Conservation (phyloP, 495 filamentous ascomycete species). For the Massariosphaeria phaeospora region DNA sequence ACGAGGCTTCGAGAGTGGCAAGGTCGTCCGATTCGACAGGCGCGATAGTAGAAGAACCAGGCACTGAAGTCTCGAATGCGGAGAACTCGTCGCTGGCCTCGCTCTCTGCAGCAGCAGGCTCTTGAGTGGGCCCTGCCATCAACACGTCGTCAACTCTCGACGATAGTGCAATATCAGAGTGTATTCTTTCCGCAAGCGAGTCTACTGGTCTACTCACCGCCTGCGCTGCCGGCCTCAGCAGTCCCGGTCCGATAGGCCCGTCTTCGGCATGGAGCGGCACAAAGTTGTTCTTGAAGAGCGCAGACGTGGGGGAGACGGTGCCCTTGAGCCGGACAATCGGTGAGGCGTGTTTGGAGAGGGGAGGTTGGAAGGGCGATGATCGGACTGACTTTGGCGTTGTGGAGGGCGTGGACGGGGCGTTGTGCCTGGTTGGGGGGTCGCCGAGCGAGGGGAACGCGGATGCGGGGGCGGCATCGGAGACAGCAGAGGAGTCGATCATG, state of each 20-base stretch:
- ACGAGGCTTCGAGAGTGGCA: constrained; percentile 4
- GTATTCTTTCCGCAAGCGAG: neutral
- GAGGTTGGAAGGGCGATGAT: constrained; percentile 8
- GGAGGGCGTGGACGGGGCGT: constrained; percentile 8
- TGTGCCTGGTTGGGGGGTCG: constrained; percentile 5
- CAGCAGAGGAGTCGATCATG: constrained; percentile 39
- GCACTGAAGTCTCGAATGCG: neutral
- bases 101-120: neutral
- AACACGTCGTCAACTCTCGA: neutral
- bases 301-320: constrained; percentile 20
- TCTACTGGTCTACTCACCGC: too few relatives aligned
- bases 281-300: constrained; percentile 17
- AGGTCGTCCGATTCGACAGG: neutral
- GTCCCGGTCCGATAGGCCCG: constrained; percentile 17
- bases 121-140: neutral
- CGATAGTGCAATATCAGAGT: too few relatives aligned
- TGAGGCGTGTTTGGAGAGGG: neutral
- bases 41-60: too few relatives aligned
- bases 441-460: neutral
- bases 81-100: neutral
- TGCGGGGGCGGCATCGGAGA: neutral
- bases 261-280: neutral
- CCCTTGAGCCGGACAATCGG: constrained; percentile 20
- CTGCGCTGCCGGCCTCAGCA: constrained; percentile 3
- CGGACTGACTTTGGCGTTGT: constrained; percentile 6